phyloP scores from a whole-genome alignment of 192 early-diverging fungal genomes.

The Fimicolochytrium jonesii region DNA sequence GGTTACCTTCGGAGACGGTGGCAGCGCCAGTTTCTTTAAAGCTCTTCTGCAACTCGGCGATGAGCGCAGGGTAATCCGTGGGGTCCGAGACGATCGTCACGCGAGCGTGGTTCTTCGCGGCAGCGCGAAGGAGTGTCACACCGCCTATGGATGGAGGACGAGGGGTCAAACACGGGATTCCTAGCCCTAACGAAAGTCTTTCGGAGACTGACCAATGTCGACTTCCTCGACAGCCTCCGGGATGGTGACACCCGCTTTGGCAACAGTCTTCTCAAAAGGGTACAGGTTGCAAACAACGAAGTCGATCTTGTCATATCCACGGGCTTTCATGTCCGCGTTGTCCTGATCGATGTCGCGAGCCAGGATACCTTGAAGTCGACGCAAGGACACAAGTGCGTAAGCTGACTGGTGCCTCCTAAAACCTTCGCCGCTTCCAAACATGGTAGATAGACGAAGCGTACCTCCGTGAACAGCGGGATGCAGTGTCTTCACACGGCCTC shows the following conservation, averaged over 20 bases:
- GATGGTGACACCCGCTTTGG: constrained; percentile 83
- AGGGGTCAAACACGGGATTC: background rate
- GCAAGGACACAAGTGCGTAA: too few species aligned
- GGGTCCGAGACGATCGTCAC: constrained; percentile 92
- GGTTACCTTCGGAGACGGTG: constrained; percentile 63
- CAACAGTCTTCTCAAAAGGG: constrained; percentile 93
- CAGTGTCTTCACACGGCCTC: constrained; percentile 97
- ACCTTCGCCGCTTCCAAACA: too few species aligned
- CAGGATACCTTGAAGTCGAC: constrained; percentile 65
- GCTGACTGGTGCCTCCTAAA: too few species aligned
- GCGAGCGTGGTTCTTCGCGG: constrained; percentile 97
- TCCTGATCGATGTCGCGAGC: constrained; percentile 83
- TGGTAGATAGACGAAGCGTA: background rate
- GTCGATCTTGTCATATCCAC: constrained; percentile 90
- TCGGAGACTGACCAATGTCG: constrained; percentile 75
- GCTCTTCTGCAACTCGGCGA: constrained; percentile 65
- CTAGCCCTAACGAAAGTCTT: too few species aligned
- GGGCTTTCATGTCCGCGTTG: constrained; percentile 78
- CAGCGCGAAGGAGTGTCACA: constrained; percentile 94
- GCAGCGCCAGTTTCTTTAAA: constrained; percentile 33
- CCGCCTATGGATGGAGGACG: too few species aligned
- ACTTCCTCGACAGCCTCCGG: constrained; percentile 96
- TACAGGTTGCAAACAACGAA: constrained; percentile 98
- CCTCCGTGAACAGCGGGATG: constrained; percentile 97
- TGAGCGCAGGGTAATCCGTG: constrained; percentile 76